Base-by-base conservation (phyloP, 2,329 filamentous ascomycete genomes). In the Penicillium psychrosexuale region DNA sequence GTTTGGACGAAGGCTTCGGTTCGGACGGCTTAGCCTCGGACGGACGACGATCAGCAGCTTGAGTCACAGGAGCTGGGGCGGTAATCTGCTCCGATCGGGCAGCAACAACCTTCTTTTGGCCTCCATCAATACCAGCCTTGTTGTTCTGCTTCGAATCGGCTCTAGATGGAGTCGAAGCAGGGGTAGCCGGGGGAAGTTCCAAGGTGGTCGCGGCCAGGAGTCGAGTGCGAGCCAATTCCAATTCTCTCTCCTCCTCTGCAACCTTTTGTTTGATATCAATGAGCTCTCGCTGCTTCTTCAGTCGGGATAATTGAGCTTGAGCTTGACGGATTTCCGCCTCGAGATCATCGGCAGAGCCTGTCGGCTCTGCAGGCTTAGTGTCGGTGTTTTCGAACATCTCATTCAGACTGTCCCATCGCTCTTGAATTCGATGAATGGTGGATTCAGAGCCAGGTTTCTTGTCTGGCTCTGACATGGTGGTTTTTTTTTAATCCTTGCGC, bases 211-310 rank as follows among this genome's bases (percentile, higher is more conserved):
- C 38, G 13, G 52, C 52, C 28, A 44, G 15, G 8, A 54, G 47
- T 7, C 52, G 47, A n/a, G 13, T 31, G n/a, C 52, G 52, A 33
- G 52, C 52, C 19, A 31, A 13, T 45, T 54, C 39, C 27, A 54
- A n/a, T 31, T 44, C 47, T 13, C 39, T 39, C 7, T 42, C 33
- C 22, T 54, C 52, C 22, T 54, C 52, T 13, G 52, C 52, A 17
- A 54, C 52, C 28, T 54, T 50, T 30, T 54, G 52, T 24, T 54
- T 49, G 47, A 54, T 54, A 13, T 54, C 52, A 45, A 54, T 54
- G 47, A 54, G 52, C 40, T 51, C 47, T 7, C 52, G 52, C 40
- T 54, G 52, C 40, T 45, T 54, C 33, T 54, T 54, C 39, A 54
- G n/a, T 43, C 40, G 30, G 33, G 34, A 22, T 17, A 54, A 19